A percentile compares a stretch with the other conserved stretches of the same genome.
Conservation (phyloP, 148 eudicot genomes). For the Suaeda aralocaspica region DNA sequence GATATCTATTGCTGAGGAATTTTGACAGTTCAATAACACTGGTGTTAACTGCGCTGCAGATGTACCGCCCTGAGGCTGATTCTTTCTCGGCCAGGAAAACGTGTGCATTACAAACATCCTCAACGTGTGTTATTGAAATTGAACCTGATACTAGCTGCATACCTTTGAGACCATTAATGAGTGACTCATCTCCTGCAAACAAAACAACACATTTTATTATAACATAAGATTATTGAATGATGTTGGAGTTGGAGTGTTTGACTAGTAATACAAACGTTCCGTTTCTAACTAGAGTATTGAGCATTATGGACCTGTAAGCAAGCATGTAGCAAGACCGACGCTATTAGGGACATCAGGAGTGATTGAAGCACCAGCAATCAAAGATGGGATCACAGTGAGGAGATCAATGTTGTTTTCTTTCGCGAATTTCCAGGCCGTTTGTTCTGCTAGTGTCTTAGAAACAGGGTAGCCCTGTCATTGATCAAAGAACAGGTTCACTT, state of each 20-base stretch:
- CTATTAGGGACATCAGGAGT: slow-evolving; percentile 53
- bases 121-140: slow-evolving; percentile 53
- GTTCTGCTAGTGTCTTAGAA: slow-evolving; percentile 60
- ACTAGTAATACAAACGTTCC: background rate
- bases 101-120: slow-evolving; percentile 69
- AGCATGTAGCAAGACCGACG: slow-evolving; percentile 42
- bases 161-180: slow-evolving; percentile 45
- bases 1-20: slow-evolving; percentile 49
- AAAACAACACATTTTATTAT: background rate
- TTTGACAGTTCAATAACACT: slow-evolving; percentile 53
- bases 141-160: slow-evolving; percentile 63
- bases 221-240: background rate
- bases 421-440: slow-evolving; percentile 57
- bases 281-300: background rate
- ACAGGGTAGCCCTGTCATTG: slow-evolving; percentile 51
- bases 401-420: slow-evolving; percentile 57
- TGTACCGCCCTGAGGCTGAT: slow-evolving; percentile 63
- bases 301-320: slow-evolving; percentile 37
- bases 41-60: slow-evolving; percentile 52
- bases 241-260: no score
- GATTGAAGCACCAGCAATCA: slow-evolving; percentile 55
- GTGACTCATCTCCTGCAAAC: slow-evolving; percentile 47
- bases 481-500: background rate
- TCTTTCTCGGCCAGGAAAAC: slow-evolving; percentile 56
- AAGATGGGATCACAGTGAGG: slow-evolving; percentile 51